Evolutionary conservation across 2,329 filamentous ascomycete species (phyloP).

Genomic region (Apiospora marii): DNA sequence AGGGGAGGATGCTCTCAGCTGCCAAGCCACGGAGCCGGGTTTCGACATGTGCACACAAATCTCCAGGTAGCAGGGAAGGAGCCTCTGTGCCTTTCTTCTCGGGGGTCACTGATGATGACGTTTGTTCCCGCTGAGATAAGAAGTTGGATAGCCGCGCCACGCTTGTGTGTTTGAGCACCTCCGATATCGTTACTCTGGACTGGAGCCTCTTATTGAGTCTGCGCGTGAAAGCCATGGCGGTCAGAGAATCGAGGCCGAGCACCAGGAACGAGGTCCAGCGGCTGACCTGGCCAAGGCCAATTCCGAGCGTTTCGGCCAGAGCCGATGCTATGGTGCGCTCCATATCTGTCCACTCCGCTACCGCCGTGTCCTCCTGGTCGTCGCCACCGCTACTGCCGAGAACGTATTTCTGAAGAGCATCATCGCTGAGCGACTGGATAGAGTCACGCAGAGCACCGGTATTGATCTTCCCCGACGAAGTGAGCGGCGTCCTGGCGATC

Average conservation of each 20-base stretch:
- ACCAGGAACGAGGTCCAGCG: slow-evolving; percentile 77
- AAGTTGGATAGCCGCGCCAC: slow-evolving; percentile 65
- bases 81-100: slow-evolving; percentile 39
- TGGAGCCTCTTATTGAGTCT: slow-evolving; percentile 56
- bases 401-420: slow-evolving; percentile 51
- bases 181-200: slow-evolving; percentile 68
- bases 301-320: slow-evolving; percentile 59
- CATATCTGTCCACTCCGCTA: slow-evolving; percentile 55
- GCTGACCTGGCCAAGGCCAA: slow-evolving; percentile 56
- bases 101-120: slow-evolving; percentile 29
- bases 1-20: slow-evolving; percentile 72
- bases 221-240: slow-evolving; percentile 75
- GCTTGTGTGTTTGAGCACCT: slow-evolving; percentile 72
- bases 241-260: slow-evolving; percentile 85
- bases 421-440: slow-evolving; percentile 55
- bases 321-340: slow-evolving; percentile 65
- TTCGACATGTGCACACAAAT: slow-evolving; percentile 36
- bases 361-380: slow-evolving; percentile 32
- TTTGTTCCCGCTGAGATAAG: slow-evolving; percentile 31
- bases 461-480: slow-evolving; percentile 78
- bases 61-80: neutral
- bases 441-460: slow-evolving; percentile 57
- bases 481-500: slow-evolving; percentile 73
- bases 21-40: slow-evolving; percentile 39
- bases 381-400: slow-evolving; percentile 37